Conservation (phyloP, 2,329 filamentous ascomycete species). For the Penicillium sp. region DNA sequence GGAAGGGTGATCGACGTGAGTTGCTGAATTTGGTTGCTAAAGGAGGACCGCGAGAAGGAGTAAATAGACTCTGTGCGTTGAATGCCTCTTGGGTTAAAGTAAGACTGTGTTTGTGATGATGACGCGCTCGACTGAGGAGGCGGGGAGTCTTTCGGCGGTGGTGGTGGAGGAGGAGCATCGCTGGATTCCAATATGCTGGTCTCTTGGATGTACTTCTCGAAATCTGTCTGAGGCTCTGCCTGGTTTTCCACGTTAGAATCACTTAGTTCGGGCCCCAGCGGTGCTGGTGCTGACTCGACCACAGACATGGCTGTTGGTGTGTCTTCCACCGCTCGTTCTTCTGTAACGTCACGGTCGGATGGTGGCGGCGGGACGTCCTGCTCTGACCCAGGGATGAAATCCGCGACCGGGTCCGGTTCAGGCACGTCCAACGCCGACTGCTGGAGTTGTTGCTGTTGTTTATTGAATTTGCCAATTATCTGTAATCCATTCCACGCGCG, state of each 20-base stretch:
- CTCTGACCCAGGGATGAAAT: conserved; percentile 10
- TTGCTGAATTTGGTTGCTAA: conserved; percentile 90
- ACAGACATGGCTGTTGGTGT: conserved; percentile 34
- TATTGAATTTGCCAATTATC: conserved; percentile 17
- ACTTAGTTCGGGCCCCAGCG: conserved; percentile 24
- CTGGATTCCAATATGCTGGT: conserved; percentile 39
- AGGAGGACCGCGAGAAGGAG: conserved; percentile 88
- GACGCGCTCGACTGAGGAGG: conserved; percentile 33
- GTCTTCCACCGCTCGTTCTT: conserved; percentile 16
- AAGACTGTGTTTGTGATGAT: conserved; percentile 44
- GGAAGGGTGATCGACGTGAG: conserved; percentile 89
- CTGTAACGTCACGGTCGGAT: neutral
- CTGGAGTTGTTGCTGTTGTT: conserved; percentile 9
- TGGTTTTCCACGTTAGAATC: conserved; percentile 20
- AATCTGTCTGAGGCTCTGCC: conserved; percentile 40
- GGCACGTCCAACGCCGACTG: conserved; percentile 29
- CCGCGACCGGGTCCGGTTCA: conserved; percentile 17
- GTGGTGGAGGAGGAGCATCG: conserved; percentile 33
- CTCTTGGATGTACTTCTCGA: conserved; percentile 48
- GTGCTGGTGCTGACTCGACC: conserved; percentile 32
- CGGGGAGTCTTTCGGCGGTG: conserved; percentile 43
- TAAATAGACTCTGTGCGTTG: conserved; percentile 84
- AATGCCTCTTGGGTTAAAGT: conserved; percentile 52
- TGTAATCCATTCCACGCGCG: conserved; percentile 41
- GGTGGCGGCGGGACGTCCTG: conserved; percentile 9